phyloP scores from a whole-genome alignment of 345 rosid genomes.

The Gossypium arboreum region DNA sequence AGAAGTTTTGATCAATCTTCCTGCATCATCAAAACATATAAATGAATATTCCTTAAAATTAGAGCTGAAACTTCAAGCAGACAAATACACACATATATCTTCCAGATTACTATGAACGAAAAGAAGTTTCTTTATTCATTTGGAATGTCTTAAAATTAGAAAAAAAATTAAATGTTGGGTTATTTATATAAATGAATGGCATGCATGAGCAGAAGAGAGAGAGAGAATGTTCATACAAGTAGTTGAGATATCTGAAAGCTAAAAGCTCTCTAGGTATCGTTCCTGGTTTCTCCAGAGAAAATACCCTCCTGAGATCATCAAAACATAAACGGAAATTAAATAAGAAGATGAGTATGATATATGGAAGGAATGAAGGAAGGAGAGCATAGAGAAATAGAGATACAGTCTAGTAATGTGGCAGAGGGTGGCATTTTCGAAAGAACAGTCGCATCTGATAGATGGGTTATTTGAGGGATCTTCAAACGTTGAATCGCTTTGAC shows the following conservation, averaged over 20 bases:
- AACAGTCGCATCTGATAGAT: slow-evolving; percentile 58
- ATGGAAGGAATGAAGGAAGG: background rate
- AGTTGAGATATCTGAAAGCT: slow-evolving; percentile 14
- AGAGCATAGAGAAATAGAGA: background rate
- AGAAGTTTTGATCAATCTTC: slow-evolving; percentile 34
- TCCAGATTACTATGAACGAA: too few relatives aligned
- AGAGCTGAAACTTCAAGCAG: background rate
- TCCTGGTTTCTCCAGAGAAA: slow-evolving; percentile 19
- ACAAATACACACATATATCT: background rate
- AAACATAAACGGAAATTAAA: background rate
- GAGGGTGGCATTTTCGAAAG: slow-evolving; percentile 27
- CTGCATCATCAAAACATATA: slow-evolving; percentile 17
- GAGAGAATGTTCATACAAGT: background rate
- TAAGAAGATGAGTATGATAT: background rate
- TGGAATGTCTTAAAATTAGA: background rate
- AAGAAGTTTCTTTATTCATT: too few relatives aligned
- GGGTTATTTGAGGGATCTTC: slow-evolving; percentile 33
- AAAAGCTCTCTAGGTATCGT: slow-evolving; percentile 31
- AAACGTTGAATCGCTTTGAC: slow-evolving; percentile 22
- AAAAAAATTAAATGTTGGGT: background rate
- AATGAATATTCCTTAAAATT: background rate
- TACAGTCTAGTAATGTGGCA: slow-evolving; percentile 10
- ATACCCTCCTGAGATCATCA: slow-evolving; percentile 26
- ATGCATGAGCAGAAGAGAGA: background rate
- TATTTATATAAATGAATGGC: background rate